A percentile compares a stretch with the other conserved stretches of the same genome.
These are phyloP conservation scores for Trapa bicornis DNA, from an alignment of 345 rosid species.

Conservation along the genomic window DNA sequence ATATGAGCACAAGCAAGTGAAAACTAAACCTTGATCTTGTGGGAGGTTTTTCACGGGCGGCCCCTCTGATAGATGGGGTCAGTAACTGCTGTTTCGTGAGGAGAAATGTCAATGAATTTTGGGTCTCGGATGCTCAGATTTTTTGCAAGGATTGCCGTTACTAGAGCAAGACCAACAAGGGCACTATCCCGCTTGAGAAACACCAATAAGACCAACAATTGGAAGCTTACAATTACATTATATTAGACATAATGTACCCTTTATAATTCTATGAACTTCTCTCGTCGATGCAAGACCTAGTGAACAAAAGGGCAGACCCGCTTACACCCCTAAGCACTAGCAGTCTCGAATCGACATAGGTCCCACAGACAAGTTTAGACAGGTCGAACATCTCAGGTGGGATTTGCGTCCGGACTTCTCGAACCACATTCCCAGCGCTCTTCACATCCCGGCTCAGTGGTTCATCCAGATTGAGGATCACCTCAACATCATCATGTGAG, in stretches of 20 bases:
- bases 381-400: conserved; percentile 86
- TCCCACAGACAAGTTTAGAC: conserved; percentile 72
- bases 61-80: too few species aligned
- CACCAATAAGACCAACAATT: neutral
- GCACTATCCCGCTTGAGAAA: neutral
- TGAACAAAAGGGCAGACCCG: conserved; percentile 73
- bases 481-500: conserved; percentile 43
- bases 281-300: conserved; percentile 31
- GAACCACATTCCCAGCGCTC: conserved; percentile 35
- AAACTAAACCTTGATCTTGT: too few species aligned
- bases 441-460: conserved; percentile 28
- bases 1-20: too few species aligned
- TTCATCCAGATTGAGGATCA: conserved; percentile 34
- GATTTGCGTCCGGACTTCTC: conserved; percentile 55
- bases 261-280: neutral
- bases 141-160: too few species aligned
- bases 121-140: too few species aligned
- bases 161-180: neutral
- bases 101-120: too few species aligned
- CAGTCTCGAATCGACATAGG: conserved; percentile 61
- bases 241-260: neutral
- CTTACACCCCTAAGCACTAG: conserved; percentile 68
- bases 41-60: too few species aligned
- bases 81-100: too few species aligned
- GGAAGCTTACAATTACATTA: neutral